A percentile compares a stretch with the other conserved stretches of the same genome.
These are phyloP conservation scores for Trypanosoma mega DNA, from an alignment of 208 protist genomes.

Conservation along the genomic window DNA sequence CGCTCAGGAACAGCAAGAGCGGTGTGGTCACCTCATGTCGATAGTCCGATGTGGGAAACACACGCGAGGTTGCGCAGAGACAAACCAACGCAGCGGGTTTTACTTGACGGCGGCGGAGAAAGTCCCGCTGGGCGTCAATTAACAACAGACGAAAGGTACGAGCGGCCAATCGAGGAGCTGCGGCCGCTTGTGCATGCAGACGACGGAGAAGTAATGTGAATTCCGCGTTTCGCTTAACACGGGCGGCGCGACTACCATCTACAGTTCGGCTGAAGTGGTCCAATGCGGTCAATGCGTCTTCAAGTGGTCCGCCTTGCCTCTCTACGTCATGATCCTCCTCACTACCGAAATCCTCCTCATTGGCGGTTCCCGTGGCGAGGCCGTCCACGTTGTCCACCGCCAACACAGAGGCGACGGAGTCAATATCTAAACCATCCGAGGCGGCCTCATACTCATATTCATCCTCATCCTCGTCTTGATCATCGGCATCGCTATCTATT, in stretches of 20 bases:
- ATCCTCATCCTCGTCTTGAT: constrained; percentile 8
- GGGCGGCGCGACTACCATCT: not conserved
- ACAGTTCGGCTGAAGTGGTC: constrained; percentile 17
- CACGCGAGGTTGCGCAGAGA: constrained; percentile 56
- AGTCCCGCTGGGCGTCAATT: constrained; percentile 66
- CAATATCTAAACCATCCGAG: constrained; percentile 29
- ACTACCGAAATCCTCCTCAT: constrained; percentile 33
- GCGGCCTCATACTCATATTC: constrained; percentile 11
- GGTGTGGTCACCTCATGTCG: constrained; percentile 78
- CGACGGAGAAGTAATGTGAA: constrained; percentile 42
- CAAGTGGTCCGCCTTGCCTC: not conserved
- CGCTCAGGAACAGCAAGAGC: constrained; percentile 70
- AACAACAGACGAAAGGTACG: constrained; percentile 74
- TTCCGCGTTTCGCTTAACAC: constrained; percentile 10
- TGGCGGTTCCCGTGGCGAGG: not conserved
- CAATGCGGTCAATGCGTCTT: constrained; percentile 12
- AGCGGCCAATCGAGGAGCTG: constrained; percentile 53
- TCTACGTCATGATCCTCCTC: constrained; percentile 18
- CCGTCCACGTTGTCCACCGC: not conserved
- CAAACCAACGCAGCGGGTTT: constrained; percentile 47
- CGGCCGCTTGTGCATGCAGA: constrained; percentile 50
- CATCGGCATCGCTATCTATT: constrained; percentile 46
- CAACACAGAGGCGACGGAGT: constrained; percentile 20
- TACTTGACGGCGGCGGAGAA: constrained; percentile 42
- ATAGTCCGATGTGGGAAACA: constrained; percentile 81